Evolutionary conservation across 345 rosid genomes (phyloP).

Genomic region (Dovyalis caffra): DNA sequence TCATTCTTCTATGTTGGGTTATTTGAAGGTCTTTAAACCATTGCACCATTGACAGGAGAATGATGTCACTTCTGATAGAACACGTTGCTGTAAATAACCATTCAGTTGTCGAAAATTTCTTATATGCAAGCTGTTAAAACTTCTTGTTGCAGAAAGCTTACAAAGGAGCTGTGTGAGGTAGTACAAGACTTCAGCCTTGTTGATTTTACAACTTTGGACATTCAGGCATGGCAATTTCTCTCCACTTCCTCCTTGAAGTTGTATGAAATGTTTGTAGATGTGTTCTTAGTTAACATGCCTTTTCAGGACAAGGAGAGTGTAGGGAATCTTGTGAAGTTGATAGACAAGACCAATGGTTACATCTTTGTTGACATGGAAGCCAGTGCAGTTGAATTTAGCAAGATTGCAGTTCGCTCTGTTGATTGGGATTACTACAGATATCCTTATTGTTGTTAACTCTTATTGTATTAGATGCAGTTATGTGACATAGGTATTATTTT

Average conservation of each 20-base stretch:
- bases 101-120: neutral
- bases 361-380: slow-evolving; percentile 72
- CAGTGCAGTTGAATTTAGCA: slow-evolving; percentile 91
- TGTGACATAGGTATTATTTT: neutral
- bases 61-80: neutral
- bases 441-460: slow-evolving; percentile 43
- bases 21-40: neutral
- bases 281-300: slow-evolving; percentile 1
- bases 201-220: slow-evolving; percentile 74
- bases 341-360: slow-evolving; percentile 85
- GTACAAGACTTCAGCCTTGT: slow-evolving; percentile 70
- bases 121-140: slow-evolving; percentile 4
- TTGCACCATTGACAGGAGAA: neutral
- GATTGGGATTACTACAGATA: slow-evolving; percentile 95
- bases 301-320: slow-evolving; percentile 88
- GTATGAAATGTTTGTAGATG: slow-evolving; percentile 5
- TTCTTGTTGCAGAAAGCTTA: slow-evolving; percentile 64
- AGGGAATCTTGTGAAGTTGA: slow-evolving; percentile 72
- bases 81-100: neutral
- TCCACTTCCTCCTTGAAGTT: neutral
- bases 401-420: slow-evolving; percentile 67
- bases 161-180: slow-evolving; percentile 69
- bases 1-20: neutral
- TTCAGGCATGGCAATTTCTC: slow-evolving; percentile 54
- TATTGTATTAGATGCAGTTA: neutral